Evolutionary conservation across 2,329 filamentous ascomycete genomes (phyloP).

Genomic region (Aspergillus japonicus): DNA sequence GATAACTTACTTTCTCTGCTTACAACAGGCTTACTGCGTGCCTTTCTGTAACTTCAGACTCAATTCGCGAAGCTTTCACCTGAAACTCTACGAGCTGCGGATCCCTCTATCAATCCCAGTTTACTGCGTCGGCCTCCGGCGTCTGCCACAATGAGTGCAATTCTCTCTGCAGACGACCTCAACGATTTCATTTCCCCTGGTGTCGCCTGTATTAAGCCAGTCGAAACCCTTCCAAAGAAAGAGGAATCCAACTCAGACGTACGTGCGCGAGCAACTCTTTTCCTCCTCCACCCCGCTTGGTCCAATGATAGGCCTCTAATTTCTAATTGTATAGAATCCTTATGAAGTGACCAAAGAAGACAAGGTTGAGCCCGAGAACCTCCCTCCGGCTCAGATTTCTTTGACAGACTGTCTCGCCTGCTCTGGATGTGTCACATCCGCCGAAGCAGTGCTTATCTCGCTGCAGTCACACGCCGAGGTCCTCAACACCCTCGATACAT

Average conservation of each 20-base stretch:
- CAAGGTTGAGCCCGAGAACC: conserved; percentile 58
- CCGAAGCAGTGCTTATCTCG: conserved; percentile 93
- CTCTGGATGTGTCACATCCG: conserved; percentile 95
- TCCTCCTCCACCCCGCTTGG: conserved; percentile 1
- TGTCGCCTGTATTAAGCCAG: conserved; percentile 95
- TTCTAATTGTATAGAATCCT: conserved; percentile 45
- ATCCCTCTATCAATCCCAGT: conserved; percentile 5
- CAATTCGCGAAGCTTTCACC: background rate
- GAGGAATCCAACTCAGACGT: conserved; percentile 51
- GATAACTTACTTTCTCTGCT: background rate
- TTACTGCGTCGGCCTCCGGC: conserved; percentile 15
- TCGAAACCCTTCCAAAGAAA: conserved; percentile 79
- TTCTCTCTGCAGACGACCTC: conserved; percentile 91
- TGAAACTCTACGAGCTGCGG: conserved; percentile 1
- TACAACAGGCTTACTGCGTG: background rate
- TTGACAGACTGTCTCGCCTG: conserved; percentile 96
- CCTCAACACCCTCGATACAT: conserved; percentile 71
- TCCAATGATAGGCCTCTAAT: conserved; percentile 20
- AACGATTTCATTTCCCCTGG: conserved; percentile 99
- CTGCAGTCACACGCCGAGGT: conserved; percentile 93
- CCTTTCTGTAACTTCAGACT: background rate
- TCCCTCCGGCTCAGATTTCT: conserved; percentile 82
- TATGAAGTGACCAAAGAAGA: conserved; percentile 96
- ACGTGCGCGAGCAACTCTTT: conserved; percentile 18
- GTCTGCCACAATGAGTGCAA: conserved; percentile 76